Percentiles rank a stretch among this genome's conserved stretches.
Evolutionary conservation across 2,329 filamentous ascomycete species (phyloP).

Genomic region (Arthrobotrys sinensis): DNA sequence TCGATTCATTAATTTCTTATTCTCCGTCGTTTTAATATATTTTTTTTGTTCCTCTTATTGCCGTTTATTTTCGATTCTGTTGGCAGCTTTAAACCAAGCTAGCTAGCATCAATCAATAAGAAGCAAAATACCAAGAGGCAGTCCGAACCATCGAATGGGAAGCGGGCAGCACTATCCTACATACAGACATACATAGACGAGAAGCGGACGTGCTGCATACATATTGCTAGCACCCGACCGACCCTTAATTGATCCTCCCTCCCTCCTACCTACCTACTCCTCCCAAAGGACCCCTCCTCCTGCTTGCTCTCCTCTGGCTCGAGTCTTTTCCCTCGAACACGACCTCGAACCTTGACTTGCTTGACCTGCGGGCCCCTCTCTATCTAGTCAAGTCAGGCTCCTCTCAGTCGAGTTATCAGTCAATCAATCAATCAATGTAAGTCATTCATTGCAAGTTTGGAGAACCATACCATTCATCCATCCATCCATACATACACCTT

Average conservation of each 20-base stretch:
- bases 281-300: constrained; percentile 44
- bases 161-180: constrained; percentile 51
- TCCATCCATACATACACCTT: not conserved
- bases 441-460: too few species aligned
- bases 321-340: constrained; percentile 4
- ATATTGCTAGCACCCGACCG: constrained; percentile 61
- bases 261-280: constrained; percentile 34
- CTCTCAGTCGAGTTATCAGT: too few species aligned
- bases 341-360: constrained; percentile 16
- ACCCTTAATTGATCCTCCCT: constrained; percentile 60
- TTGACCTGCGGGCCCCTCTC: constrained; percentile 9
- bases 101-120: constrained; percentile 39
- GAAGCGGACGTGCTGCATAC: constrained; percentile 59
- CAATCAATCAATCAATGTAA: too few species aligned
- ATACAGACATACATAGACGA: constrained; percentile 61
- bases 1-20: constrained; percentile 47
- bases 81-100: constrained; percentile 21
- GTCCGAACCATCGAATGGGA: constrained; percentile 54
- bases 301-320: constrained; percentile 14
- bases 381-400: not conserved
- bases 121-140: constrained; percentile 53
- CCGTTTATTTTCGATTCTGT: constrained; percentile 42
- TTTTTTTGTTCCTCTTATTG: constrained; percentile 31
- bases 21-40: constrained; percentile 63
- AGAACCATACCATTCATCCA: too few species aligned